These are phyloP conservation scores for Ustilago bromivora DNA, from an alignment of 1,284 basidiomycete species.

Conservation along the genomic window DNA sequence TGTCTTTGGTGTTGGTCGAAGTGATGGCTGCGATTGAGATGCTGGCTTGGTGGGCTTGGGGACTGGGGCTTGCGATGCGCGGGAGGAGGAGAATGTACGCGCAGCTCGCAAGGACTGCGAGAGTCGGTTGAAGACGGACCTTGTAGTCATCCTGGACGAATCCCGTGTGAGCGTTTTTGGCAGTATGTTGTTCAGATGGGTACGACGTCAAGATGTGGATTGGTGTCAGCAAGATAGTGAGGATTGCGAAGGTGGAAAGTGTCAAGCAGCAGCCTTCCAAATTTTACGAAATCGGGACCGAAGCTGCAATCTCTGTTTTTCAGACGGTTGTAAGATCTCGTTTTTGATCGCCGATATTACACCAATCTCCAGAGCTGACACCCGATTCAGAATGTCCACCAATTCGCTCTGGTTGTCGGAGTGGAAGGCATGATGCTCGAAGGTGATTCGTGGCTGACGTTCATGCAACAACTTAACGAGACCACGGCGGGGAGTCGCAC, in stretches of 20 bases:
- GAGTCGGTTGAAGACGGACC: slow-evolving; percentile 21
- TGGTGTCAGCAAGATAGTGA: slow-evolving; percentile 7
- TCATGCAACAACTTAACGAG: not conserved
- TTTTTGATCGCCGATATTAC: no score
- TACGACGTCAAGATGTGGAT: not conserved
- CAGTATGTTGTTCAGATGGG: slow-evolving; percentile 10
- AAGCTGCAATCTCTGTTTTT: not conserved
- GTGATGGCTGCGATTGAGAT: slow-evolving; percentile 37
- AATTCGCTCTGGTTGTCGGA: not conserved
- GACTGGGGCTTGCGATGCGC: slow-evolving; percentile 38
- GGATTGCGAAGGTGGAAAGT: slow-evolving; percentile 2
- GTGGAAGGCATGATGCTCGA: not conserved
- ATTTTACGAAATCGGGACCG: slow-evolving; percentile 21
- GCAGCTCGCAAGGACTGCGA: slow-evolving; percentile 31
- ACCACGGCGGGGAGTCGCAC: not conserved
- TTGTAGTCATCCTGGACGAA: slow-evolving; percentile 17
- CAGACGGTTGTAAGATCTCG: not conserved
- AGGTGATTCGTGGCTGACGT: slow-evolving; percentile 1
- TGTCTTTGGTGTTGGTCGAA: slow-evolving; percentile 21
- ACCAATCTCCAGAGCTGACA: no score
- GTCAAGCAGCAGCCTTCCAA: slow-evolving; percentile 8
- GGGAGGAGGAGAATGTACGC: slow-evolving; percentile 36
- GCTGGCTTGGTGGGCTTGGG: slow-evolving; percentile 41
- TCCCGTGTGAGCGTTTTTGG: not conserved
- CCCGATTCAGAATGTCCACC: no score